phyloP scores from a whole-genome alignment of 495 filamentous ascomycete genomes.

The Talaromyces borbonicus region DNA sequence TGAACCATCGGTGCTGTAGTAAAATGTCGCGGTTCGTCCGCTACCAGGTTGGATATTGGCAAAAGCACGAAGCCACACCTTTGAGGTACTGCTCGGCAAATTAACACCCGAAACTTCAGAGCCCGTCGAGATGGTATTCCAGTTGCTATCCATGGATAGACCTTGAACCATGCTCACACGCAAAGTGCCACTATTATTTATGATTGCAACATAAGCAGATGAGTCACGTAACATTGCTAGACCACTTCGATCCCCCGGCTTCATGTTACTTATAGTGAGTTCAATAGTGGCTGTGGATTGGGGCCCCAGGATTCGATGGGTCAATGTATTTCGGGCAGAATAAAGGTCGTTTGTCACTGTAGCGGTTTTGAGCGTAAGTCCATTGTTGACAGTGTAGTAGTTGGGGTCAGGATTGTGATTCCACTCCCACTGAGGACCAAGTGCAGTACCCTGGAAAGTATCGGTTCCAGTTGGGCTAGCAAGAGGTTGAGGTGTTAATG shows the following conservation, averaged over 20 bases:
- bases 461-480: conserved; percentile 18
- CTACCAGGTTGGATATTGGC: conserved; percentile 30
- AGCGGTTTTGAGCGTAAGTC: conserved; percentile 37
- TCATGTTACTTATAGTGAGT: conserved; percentile 37
- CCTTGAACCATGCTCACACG: conserved; percentile 15
- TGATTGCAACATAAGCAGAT: conserved; percentile 41
- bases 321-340: conserved; percentile 46
- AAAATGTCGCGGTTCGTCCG: conserved; percentile 28
- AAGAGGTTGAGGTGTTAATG: conserved; percentile 15
- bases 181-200: conserved; percentile 15
- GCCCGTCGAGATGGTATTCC: conserved; percentile 33
- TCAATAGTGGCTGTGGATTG: conserved; percentile 34
- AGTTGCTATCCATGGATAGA: conserved; percentile 18
- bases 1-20: conserved; percentile 41
- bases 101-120: conserved; percentile 18
- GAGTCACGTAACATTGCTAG: conserved; percentile 41
- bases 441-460: conserved; percentile 25
- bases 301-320: conserved; percentile 41
- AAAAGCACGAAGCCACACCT: conserved; percentile 33
- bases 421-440: conserved; percentile 48
- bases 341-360: conserved; percentile 44
- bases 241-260: conserved; percentile 41
- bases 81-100: conserved; percentile 8
- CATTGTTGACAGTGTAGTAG: conserved; percentile 18
- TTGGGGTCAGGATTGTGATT: conserved; percentile 48